Evolutionary conservation across 2,329 filamentous ascomycete genomes (phyloP).

Genomic region (Decorospora gaudefroyi): DNA sequence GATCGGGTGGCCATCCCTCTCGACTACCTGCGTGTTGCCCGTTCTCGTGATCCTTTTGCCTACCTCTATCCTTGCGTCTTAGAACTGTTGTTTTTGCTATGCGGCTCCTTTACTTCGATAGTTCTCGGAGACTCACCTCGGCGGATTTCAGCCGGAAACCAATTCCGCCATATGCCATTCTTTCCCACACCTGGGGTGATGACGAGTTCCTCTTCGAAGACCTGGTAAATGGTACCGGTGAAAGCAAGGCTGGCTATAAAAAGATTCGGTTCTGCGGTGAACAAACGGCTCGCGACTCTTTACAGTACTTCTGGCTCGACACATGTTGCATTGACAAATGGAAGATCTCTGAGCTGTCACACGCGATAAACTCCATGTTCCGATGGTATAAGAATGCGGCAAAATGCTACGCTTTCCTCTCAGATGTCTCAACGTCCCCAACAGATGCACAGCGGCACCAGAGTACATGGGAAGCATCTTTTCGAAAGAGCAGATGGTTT

Average conservation of each 20-base stretch:
- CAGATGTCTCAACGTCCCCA: slow-evolving; percentile 8
- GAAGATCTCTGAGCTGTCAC: neutral
- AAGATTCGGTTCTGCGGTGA: slow-evolving; percentile 7
- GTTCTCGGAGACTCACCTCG: slow-evolving; percentile 7
- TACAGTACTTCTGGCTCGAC: slow-evolving; percentile 17
- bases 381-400: slow-evolving; percentile 13
- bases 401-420: slow-evolving; percentile 16
- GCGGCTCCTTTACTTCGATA: slow-evolving; percentile 13
- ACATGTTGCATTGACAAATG: slow-evolving; percentile 16
- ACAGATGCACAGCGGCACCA: neutral
- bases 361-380: slow-evolving; percentile 17
- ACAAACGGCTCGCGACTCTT: slow-evolving; percentile 10
- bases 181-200: slow-evolving; percentile 19
- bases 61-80: slow-evolving; percentile 5
- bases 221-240: neutral
- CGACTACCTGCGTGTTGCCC: too few relatives aligned
- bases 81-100: slow-evolving; percentile 2
- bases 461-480: slow-evolving; percentile 5
- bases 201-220: slow-evolving; percentile 11
- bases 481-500: slow-evolving; percentile 7
- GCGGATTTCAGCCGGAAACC: neutral
- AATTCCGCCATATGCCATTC: slow-evolving; percentile 17
- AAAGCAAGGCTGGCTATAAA: slow-evolving; percentile 1
- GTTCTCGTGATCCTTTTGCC: slow-evolving; percentile 1
- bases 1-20: too few relatives aligned